phyloP scores from a whole-genome alignment of 2,329 filamentous ascomycete species.

The Colletotrichum orbiculare region DNA sequence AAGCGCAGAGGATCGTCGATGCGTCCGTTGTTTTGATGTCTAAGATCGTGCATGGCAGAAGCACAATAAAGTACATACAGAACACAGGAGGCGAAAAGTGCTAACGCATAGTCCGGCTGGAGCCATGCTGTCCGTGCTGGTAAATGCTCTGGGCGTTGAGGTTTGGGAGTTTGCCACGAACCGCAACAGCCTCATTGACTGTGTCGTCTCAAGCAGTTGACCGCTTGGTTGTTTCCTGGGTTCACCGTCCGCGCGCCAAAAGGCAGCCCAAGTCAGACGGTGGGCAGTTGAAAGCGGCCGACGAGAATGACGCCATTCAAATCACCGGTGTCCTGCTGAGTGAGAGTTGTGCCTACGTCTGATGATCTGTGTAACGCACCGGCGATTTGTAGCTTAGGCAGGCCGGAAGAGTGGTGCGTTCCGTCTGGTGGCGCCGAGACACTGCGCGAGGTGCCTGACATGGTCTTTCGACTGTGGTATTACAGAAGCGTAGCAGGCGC shows the following conservation, averaged over 20 bases:
- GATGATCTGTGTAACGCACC: neutral
- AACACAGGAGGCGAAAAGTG: conserved; percentile 4
- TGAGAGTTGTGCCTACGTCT: neutral
- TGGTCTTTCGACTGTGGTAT: neutral
- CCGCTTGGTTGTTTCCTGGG: conserved; percentile 11
- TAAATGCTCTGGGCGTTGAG: conserved; percentile 12
- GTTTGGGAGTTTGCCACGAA: conserved; percentile 10
- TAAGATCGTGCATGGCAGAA: conserved; percentile 21
- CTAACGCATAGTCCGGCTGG: conserved; percentile 26
- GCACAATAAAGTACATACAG: neutral
- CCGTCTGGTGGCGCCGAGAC: conserved; percentile 17
- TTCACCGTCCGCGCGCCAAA: neutral
- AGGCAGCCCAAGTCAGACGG: conserved; percentile 1
- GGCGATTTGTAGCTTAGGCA: neutral
- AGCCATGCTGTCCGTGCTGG: conserved; percentile 27
- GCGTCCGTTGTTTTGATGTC: conserved; percentile 16
- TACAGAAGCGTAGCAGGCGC: neutral
- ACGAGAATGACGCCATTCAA: conserved; percentile 16
- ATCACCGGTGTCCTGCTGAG: neutral
- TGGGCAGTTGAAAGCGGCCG: neutral
- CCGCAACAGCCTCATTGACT: conserved; percentile 11
- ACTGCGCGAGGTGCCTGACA: conserved; percentile 15
- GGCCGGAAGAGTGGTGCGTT: conserved; percentile 2
- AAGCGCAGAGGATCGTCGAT: conserved; percentile 28
- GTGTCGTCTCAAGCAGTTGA: conserved; percentile 21